Percentiles rank a stretch among this genome's conserved stretches.
phyloP scores from a whole-genome alignment of 768 basidiomycete species.

The Collybia sordida region DNA sequence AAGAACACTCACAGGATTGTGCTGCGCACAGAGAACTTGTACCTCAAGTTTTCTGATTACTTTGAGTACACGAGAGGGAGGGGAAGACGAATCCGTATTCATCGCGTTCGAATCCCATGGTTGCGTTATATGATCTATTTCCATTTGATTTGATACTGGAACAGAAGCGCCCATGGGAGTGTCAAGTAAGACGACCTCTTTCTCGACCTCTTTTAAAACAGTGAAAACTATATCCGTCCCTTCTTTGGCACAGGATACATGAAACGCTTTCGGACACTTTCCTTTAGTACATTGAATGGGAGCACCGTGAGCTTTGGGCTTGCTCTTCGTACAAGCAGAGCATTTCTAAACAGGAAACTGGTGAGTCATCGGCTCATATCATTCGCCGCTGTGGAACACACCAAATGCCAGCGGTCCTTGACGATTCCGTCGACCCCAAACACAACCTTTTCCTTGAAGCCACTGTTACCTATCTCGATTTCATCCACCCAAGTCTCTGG shows the following conservation, averaged over 20 bases:
- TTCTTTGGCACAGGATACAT: slow-evolving; percentile 83
- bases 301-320: slow-evolving; percentile 69
- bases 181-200: slow-evolving; percentile 73
- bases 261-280: slow-evolving; percentile 91
- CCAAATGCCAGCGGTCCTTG: slow-evolving; percentile 91
- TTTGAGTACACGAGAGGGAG: slow-evolving; percentile 47
- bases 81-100: slow-evolving; percentile 5
- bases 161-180: slow-evolving; percentile 16
- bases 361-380: slow-evolving; percentile 4
- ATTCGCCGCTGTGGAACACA: slow-evolving; percentile 34
- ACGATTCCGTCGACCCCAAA: slow-evolving; percentile 88
- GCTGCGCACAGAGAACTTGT: slow-evolving; percentile 79
- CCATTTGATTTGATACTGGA: slow-evolving; percentile 23
- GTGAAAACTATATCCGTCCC: slow-evolving; percentile 57
- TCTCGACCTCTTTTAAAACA: slow-evolving; percentile 71
- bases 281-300: slow-evolving; percentile 93
- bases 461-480: slow-evolving; percentile 39
- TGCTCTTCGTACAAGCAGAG: slow-evolving; percentile 71
- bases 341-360: slow-evolving; percentile 68
- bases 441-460: slow-evolving; percentile 53
- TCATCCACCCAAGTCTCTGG: slow-evolving; percentile 94
- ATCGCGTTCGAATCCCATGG: slow-evolving; percentile 8
- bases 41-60: slow-evolving; percentile 73
- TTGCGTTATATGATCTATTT: slow-evolving; percentile 22
- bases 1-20: slow-evolving; percentile 76